These are phyloP conservation scores for Fusarium dlaminii DNA, from an alignment of 2,329 filamentous ascomycete genomes.

Conservation along the genomic window DNA sequence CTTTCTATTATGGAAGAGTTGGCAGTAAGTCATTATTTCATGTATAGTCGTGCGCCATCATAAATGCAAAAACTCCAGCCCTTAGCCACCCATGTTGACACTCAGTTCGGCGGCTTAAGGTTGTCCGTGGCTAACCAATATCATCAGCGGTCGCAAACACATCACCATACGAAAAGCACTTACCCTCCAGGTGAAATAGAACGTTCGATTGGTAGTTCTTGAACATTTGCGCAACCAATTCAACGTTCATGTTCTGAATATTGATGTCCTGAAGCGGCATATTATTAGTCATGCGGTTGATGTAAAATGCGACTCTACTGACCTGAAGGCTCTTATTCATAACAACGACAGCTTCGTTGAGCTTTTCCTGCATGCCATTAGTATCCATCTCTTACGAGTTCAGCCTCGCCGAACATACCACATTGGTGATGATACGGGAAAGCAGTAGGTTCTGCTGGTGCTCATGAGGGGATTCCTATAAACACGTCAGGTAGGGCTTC, in stretches of 20 bases:
- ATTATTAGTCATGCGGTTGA: neutral
- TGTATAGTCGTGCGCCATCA: constrained; percentile 9
- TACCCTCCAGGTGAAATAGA: constrained; percentile 95
- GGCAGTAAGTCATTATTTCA: constrained; percentile 19
- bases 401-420: constrained; percentile 69
- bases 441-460: constrained; percentile 95
- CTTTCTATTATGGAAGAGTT: neutral
- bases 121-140: constrained; percentile 76
- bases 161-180: constrained; percentile 3
- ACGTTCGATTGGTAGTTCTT: constrained; percentile 99
- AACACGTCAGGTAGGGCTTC: neutral
- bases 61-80: neutral
- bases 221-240: constrained; percentile 98
- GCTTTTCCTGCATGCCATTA: constrained; percentile 76
- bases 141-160: neutral
- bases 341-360: constrained; percentile 92
- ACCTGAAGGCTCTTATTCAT: constrained; percentile 94
- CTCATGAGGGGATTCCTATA: constrained; percentile 92
- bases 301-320: neutral
- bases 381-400: neutral
- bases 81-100: neutral
- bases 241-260: constrained; percentile 98
- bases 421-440: constrained; percentile 95
- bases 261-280: constrained; percentile 84
- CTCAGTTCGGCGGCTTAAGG: constrained; percentile 72